These are phyloP conservation scores for Candida boidinii DNA, from an alignment of 805 yeast species.

Conservation along the genomic window DNA sequence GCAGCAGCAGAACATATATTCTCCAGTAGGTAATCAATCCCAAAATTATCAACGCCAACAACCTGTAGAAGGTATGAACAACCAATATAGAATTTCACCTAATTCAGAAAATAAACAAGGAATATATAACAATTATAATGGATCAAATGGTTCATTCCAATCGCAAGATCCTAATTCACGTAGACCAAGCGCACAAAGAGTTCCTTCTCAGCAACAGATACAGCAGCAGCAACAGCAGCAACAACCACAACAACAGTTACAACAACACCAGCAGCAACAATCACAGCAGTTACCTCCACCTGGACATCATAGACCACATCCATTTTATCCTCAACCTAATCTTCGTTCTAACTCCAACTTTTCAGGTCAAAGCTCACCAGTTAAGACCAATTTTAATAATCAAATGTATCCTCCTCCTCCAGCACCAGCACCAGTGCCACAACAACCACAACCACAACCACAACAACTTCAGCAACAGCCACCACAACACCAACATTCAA, in stretches of 20 bases:
- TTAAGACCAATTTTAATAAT: constrained; percentile 4
- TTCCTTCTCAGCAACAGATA: constrained; percentile 4
- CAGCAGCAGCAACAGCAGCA: no score
- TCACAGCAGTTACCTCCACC: constrained; percentile 1
- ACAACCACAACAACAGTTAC: no score
- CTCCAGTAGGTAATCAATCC: constrained; percentile 2
- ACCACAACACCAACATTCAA: constrained; percentile 3
- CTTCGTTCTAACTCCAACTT: no score
- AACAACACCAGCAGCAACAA: not conserved
- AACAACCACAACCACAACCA: constrained; percentile 1
- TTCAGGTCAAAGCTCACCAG: no score
- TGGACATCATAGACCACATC: constrained; percentile 8
- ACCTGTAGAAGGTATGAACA: not conserved
- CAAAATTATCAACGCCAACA: constrained; percentile 1
- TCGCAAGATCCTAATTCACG: constrained; percentile 3
- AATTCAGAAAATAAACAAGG: no score
- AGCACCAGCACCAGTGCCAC: constrained; percentile 2
- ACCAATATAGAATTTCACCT: not conserved
- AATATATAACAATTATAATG: not conserved
- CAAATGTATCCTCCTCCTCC: constrained; percentile 1
- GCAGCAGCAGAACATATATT: no score
- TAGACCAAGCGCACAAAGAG: no score
- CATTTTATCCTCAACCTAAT: no score
- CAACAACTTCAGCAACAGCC: constrained; percentile 3
- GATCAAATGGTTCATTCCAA: constrained; percentile 1